These are phyloP conservation scores for Bruguiera hainesii DNA, from an alignment of 441 rosid species.

Conservation along the genomic window DNA sequence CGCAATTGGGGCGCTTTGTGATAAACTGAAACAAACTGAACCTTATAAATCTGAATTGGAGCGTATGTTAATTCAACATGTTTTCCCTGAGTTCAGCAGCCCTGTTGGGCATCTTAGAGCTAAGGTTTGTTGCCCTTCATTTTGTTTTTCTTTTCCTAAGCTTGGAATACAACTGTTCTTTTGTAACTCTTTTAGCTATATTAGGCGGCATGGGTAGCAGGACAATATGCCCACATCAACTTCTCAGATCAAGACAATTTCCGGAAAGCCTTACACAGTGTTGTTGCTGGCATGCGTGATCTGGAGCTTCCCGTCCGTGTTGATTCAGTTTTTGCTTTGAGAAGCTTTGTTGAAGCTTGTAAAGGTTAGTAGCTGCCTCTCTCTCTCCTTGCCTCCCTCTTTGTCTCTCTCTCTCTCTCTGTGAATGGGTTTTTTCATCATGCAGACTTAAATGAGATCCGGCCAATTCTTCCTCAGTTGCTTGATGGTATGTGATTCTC, in stretches of 20 bases:
- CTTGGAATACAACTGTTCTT: no score
- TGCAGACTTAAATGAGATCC: conserved; percentile 95
- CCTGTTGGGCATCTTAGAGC: conserved; percentile 98
- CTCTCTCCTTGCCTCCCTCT: not conserved
- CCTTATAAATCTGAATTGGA: conserved; percentile 96
- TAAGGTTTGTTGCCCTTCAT: conserved; percentile 48
- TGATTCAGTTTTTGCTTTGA: conserved; percentile 95
- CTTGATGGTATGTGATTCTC: conserved; percentile 65
- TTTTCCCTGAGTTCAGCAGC: conserved; percentile 91
- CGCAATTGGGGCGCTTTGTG: conserved; percentile 94
- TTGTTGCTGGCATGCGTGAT: conserved; percentile 93
- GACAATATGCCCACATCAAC: conserved; percentile 87
- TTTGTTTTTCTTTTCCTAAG: not conserved
- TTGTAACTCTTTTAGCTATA: not conserved
- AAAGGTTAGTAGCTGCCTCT: conserved; percentile 41
- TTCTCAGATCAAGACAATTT: conserved; percentile 85
- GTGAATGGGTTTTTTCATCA: conserved; percentile 7
- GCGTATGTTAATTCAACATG: conserved; percentile 95
- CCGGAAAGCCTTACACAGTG: conserved; percentile 77
- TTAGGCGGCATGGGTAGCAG: conserved; percentile 99
- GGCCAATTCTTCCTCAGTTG: conserved; percentile 93
- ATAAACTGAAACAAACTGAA: conserved; percentile 92
- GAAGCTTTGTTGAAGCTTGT: conserved; percentile 95
- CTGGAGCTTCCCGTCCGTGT: conserved; percentile 98
- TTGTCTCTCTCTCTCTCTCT: not conserved